These are phyloP conservation scores for Acanthamoeba lenticulata DNA, from an alignment of 208 protist species.

Conservation along the genomic window DNA sequence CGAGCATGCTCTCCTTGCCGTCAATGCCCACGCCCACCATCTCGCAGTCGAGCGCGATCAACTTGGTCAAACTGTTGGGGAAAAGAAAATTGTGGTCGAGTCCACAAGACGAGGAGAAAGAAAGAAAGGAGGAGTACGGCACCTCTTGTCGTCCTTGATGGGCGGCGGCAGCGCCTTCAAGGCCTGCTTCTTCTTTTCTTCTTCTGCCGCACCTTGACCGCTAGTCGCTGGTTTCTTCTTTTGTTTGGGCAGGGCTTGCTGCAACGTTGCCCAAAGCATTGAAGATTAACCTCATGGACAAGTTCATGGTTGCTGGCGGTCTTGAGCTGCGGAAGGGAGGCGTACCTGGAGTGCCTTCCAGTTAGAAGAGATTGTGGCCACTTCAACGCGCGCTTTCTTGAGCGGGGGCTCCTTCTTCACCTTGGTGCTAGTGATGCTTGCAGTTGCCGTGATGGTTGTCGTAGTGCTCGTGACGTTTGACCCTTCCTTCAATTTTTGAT, in stretches of 20 bases:
- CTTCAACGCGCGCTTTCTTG: background rate
- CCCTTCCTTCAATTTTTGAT: background rate
- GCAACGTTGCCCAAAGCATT: background rate
- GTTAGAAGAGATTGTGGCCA: background rate
- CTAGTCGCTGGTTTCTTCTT: background rate
- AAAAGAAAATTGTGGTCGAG: background rate
- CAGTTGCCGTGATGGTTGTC: background rate
- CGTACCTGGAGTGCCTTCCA: conserved; percentile 12
- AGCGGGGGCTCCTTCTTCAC: background rate
- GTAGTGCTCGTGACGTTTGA: background rate
- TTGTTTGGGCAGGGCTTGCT: conserved; percentile 12
- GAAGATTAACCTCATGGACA: background rate
- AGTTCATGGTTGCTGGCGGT: background rate
- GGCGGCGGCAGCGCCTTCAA: background rate
- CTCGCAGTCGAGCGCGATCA: conserved; percentile 81
- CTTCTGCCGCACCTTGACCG: background rate
- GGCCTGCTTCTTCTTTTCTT: background rate
- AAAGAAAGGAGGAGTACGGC: background rate
- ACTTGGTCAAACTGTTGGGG: background rate
- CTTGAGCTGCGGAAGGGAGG: background rate
- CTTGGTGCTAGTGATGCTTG: background rate
- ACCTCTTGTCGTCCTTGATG: conserved; percentile 19
- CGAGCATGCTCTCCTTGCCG: conserved; percentile 66
- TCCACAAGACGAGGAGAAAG: background rate
- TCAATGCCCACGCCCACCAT: conserved; percentile 78